Evolutionary conservation across 257 asterid species (phyloP).

Genomic region (Solanum microdontum): DNA sequence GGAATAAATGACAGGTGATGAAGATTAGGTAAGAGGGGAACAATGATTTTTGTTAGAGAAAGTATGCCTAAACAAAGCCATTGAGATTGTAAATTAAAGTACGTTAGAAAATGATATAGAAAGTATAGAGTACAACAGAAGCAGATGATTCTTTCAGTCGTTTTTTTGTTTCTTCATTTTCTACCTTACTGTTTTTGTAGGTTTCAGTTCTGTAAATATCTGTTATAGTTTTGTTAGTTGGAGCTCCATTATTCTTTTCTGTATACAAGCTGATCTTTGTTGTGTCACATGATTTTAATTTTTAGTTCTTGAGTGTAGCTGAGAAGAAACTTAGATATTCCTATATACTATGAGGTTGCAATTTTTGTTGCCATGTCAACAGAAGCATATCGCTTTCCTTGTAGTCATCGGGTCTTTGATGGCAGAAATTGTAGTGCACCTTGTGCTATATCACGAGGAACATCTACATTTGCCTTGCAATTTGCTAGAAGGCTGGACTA

Average conservation of each 20-base stretch:
- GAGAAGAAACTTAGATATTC: neutral
- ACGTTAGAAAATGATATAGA: neutral
- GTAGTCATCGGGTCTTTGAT: neutral
- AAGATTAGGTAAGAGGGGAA: constrained; percentile 1
- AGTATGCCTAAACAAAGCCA: constrained; percentile 12
- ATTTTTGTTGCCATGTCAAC: neutral
- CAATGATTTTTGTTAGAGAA: constrained; percentile 24
- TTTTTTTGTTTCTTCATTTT: neutral
- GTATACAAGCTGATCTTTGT: neutral
- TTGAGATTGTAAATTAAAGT: constrained; percentile 3
- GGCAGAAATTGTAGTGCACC: neutral
- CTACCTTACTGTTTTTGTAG: neutral
- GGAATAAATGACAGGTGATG: constrained; percentile 20
- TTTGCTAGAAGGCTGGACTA: neutral
- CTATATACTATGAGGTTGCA: neutral
- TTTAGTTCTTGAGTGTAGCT: neutral
- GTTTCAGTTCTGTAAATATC: neutral
- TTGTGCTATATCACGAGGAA: neutral
- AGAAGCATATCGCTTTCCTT: neutral
- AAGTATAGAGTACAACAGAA: constrained; percentile 6
- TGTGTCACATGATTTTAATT: neutral
- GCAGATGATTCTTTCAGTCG: constrained; percentile 1
- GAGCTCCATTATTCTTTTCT: neutral
- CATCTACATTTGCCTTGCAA: neutral
- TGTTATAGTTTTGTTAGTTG: neutral